Evolutionary conservation across 1,284 basidiomycete species (phyloP), one percentile per base, ranked within the genome.

Genomic region (Ustilago nuda): DNA sequence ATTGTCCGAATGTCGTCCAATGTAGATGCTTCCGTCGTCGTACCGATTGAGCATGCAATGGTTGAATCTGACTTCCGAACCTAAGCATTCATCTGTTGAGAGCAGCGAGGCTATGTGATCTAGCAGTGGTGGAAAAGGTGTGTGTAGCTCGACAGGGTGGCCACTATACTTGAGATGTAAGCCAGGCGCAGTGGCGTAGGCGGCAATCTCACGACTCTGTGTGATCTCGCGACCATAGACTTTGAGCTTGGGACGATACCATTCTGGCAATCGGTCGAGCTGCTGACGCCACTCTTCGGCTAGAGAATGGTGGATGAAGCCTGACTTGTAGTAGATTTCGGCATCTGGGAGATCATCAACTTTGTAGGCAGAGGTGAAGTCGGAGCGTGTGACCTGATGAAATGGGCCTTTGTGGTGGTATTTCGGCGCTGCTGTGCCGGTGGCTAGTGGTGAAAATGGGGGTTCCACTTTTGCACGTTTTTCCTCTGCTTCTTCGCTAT

Each of bases 1-100:
- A 37, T 86, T 87, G 61, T 88, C 87, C 43, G 86, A 76, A 61
- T 88, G 87, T 32, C 59, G 53, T 11, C 84, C 84, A 35, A 89
- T 89, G 63, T 89, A 87, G 12, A 89, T 86, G 15, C 55, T 70
- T 12, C 89, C 89, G 72, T 88, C 85, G 56, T 88, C 88, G 76
- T 89, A 90, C 23, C 84, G 80, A 64, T 90, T 90, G 72, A 89
- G 81, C 88, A 89, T 88, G 66, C 86, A 86, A 71, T 89, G 88
- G 61, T 89, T 89, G 84, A 89, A 89, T 32, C 68, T 78, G 6
- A 88, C 87, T n/a, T 81, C 71, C 4, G 61, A 52, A 0, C 87
- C 87, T 4, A 89, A 69, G 17, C 76, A 80, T 1, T 72, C 74
- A 50, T 88, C 87, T 3, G 56, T 45, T 4, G 69, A 66, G 3